Percentiles rank a stretch among this genome's conserved stretches.
Evolutionary conservation across 176 grass and related monocot species (phyloP).

Genomic region (Phoenix dactylifera): DNA sequence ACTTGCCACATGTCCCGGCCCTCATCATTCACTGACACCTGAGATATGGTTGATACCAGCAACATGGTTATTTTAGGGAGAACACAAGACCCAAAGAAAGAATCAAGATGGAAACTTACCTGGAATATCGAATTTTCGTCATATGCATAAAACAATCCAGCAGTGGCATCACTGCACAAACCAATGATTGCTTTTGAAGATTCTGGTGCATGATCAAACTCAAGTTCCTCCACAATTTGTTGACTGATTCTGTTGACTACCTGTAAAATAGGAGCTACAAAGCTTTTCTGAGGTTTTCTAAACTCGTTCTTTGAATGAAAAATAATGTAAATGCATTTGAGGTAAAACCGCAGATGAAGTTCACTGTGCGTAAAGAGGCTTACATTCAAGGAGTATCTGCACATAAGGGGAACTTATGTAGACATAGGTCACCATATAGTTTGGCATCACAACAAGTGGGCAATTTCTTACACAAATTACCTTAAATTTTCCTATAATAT

Average conservation of each 20-base stretch:
- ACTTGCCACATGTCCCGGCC: constrained; percentile 97
- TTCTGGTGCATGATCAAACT: constrained; percentile 61
- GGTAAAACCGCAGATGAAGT: too few relatives aligned
- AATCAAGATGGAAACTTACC: constrained; percentile 30
- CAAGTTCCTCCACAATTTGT: constrained; percentile 70
- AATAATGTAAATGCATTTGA: too few relatives aligned
- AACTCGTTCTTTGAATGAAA: too few relatives aligned
- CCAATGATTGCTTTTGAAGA: constrained; percentile 80
- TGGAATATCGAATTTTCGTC: constrained; percentile 96
- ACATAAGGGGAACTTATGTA: too few relatives aligned
- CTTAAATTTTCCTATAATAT: too few relatives aligned
- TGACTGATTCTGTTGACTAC: constrained; percentile 97
- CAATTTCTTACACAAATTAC: too few relatives aligned
- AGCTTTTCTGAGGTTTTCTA: too few relatives aligned
- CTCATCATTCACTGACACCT: constrained; percentile 82
- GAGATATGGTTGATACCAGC: not conserved
- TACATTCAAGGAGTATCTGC: too few relatives aligned
- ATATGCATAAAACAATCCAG: constrained; percentile 84
- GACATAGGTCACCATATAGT: too few relatives aligned
- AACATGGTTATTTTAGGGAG: not conserved
- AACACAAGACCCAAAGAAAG: constrained; percentile 19
- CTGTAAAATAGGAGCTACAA: constrained; percentile 22
- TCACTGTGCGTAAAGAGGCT: too few relatives aligned
- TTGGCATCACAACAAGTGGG: too few relatives aligned
- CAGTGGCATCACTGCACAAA: constrained; percentile 83